Percentiles rank a stretch among this genome's conserved stretches.
Evolutionary conservation across 108 stramenopile genomes (phyloP).

Genomic region (Skeletonema tropicum): DNA sequence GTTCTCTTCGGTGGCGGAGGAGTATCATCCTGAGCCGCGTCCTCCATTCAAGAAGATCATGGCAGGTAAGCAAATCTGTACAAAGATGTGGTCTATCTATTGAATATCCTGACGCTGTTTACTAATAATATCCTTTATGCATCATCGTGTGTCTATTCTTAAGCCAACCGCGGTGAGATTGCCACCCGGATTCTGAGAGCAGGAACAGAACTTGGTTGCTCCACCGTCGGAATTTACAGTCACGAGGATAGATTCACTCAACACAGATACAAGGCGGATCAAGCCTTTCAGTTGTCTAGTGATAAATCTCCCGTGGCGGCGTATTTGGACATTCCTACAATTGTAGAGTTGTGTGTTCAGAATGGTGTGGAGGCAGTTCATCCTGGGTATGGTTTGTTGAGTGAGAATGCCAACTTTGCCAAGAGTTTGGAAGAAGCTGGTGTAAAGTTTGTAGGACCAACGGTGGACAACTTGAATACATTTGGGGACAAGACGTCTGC

Average conservation of each 20-base stretch:
- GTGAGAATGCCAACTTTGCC: slow-evolving; percentile 89
- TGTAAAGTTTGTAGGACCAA: slow-evolving; percentile 94
- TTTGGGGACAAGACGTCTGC: slow-evolving; percentile 90
- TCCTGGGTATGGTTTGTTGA: slow-evolving; percentile 93
- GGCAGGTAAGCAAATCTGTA: slow-evolving; percentile 48
- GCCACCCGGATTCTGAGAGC: slow-evolving; percentile 80
- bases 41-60: slow-evolving; percentile 84
- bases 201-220: slow-evolving; percentile 74
- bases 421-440: slow-evolving; percentile 69
- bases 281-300: slow-evolving; percentile 46
- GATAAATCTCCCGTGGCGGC: slow-evolving; percentile 86
- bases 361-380: slow-evolving; percentile 89
- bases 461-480: slow-evolving; percentile 75
- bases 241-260: slow-evolving; percentile 95
- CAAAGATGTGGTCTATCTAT: not conserved
- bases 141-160: too few relatives aligned
- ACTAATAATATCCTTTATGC: too few relatives aligned
- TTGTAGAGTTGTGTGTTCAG: slow-evolving; percentile 81
- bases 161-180: slow-evolving; percentile 78
- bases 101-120: too few relatives aligned
- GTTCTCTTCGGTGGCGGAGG: slow-evolving; percentile 12
- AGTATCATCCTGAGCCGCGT: slow-evolving; percentile 18
- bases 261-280: slow-evolving; percentile 96
- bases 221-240: slow-evolving; percentile 88
- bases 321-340: slow-evolving; percentile 87